phyloP scores from a whole-genome alignment of 2,329 filamentous ascomycete genomes.

The Aspergillus sp. region DNA sequence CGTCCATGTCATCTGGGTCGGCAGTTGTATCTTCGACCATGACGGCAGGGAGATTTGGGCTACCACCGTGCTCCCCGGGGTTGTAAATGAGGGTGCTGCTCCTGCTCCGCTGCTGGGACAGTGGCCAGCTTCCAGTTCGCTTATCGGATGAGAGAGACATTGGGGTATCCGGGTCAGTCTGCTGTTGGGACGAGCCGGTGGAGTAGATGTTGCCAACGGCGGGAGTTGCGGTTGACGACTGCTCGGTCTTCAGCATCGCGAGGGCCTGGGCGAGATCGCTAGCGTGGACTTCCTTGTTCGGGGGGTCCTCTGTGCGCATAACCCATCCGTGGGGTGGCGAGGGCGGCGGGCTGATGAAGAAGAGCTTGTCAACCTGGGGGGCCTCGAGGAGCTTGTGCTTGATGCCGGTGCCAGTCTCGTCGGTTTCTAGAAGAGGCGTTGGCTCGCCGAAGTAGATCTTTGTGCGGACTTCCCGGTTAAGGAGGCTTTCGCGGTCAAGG shows the following conservation, averaged over 20 bases:
- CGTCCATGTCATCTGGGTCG: slow-evolving; percentile 48
- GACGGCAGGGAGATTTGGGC: slow-evolving; percentile 60
- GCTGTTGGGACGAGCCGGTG: neutral
- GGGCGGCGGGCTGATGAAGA: slow-evolving; percentile 66
- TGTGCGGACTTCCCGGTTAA: slow-evolving; percentile 34
- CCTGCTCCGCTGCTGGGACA: slow-evolving; percentile 41
- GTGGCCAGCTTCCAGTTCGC: slow-evolving; percentile 33
- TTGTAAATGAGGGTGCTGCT: slow-evolving; percentile 64
- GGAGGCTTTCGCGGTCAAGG: slow-evolving; percentile 40
- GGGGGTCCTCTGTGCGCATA: slow-evolving; percentile 61
- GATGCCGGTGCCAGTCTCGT: slow-evolving; percentile 23
- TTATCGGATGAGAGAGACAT: slow-evolving; percentile 36
- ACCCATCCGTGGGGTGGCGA: slow-evolving; percentile 66
- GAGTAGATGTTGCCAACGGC: neutral
- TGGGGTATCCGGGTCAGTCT: slow-evolving; percentile 32
- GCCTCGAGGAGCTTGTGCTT: slow-evolving; percentile 53
- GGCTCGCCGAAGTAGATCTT: slow-evolving; percentile 55
- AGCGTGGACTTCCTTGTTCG: slow-evolving; percentile 65
- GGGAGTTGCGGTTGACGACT: neutral
- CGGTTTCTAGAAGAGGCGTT: slow-evolving; percentile 45
- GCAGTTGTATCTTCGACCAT: slow-evolving; percentile 61
- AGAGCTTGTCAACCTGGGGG: slow-evolving; percentile 61
- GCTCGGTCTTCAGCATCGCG: slow-evolving; percentile 46
- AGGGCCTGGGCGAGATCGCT: slow-evolving; percentile 60
- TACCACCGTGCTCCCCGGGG: slow-evolving; percentile 61